Evolutionary conservation across 306 rosid species (phyloP).

Genomic region (Hylodesmum podocarpum): DNA sequence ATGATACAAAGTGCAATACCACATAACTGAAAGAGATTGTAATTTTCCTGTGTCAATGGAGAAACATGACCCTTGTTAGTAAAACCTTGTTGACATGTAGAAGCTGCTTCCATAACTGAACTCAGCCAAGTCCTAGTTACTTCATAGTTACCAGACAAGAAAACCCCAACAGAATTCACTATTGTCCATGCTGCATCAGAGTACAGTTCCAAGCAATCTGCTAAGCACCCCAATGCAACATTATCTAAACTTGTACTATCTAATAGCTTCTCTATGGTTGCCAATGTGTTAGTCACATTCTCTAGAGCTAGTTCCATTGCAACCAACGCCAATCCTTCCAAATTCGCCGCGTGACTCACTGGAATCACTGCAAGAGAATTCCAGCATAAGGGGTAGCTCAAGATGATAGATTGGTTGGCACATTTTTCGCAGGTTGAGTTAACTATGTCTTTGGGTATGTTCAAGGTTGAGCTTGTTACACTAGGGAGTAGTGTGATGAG

Average conservation of each 20-base stretch:
- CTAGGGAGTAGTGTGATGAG: conserved; percentile 20
- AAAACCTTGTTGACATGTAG: conserved; percentile 64
- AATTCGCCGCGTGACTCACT: conserved; percentile 45
- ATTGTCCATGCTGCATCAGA: conserved; percentile 46
- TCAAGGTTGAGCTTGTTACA: background rate
- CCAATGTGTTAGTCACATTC: conserved; percentile 41
- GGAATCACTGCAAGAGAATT: conserved; percentile 44
- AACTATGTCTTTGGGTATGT: conserved; percentile 32
- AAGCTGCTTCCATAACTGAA: conserved; percentile 55
- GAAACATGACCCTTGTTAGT: conserved; percentile 46
- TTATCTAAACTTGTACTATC: conserved; percentile 17
- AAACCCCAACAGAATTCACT: conserved; percentile 40
- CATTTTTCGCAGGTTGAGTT: conserved; percentile 53
- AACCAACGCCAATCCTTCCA: conserved; percentile 52
- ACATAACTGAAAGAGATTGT: conserved; percentile 51
- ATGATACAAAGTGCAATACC: conserved; percentile 60
- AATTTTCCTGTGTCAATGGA: conserved; percentile 58
- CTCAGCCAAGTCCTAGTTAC: conserved; percentile 38
- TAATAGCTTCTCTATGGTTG: conserved; percentile 38
- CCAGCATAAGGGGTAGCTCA: conserved; percentile 41
- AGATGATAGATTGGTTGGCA: conserved; percentile 36
- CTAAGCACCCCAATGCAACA: conserved; percentile 30
- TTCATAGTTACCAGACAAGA: conserved; percentile 41
- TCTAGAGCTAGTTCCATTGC: conserved; percentile 62
- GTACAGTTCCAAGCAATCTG: conserved; percentile 58